phyloP scores from a whole-genome alignment of 2,329 filamentous ascomycete genomes.

The Ophiognomonia clavigignenti-juglandacearum region DNA sequence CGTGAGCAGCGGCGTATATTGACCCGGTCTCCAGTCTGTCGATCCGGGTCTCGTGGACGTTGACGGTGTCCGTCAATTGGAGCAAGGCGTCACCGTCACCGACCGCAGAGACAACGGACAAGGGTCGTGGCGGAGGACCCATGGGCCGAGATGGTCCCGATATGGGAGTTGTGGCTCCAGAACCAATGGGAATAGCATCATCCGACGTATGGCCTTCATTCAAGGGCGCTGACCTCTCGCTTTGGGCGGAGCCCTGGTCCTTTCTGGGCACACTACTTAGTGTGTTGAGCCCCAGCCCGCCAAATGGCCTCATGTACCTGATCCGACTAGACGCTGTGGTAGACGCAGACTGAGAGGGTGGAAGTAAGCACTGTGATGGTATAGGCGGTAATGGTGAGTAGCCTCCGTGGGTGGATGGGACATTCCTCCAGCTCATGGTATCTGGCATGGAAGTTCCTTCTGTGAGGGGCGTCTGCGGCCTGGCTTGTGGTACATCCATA shows the following conservation, averaged over 20 bases:
- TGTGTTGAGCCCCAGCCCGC: conserved; percentile 50
- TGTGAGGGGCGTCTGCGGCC: conserved; percentile 6
- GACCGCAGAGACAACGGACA: conserved; percentile 9
- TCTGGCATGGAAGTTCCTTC: conserved; percentile 43
- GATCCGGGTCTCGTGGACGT: conserved; percentile 59
- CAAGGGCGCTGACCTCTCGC: conserved; percentile 20
- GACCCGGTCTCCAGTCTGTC: conserved; percentile 66
- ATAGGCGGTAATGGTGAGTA: conserved; percentile 37
- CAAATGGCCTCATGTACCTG: conserved; percentile 50
- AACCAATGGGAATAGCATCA: background rate
- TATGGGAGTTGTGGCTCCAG: conserved; percentile 7
- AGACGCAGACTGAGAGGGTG: conserved; percentile 46
- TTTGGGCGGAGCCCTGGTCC: conserved; percentile 27
- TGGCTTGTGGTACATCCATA: conserved; percentile 8
- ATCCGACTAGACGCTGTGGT: conserved; percentile 45
- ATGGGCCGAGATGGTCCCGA: background rate
- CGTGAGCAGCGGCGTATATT: conserved; percentile 60
- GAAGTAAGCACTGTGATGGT: conserved; percentile 45
- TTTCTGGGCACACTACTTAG: conserved; percentile 35
- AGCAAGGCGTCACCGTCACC: conserved; percentile 30
- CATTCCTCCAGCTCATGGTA: conserved; percentile 47
- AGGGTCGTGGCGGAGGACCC: background rate
- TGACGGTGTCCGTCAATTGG: conserved; percentile 47
- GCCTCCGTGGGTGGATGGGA: conserved; percentile 34
- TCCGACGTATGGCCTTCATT: conserved; percentile 5